These are phyloP conservation scores for Pelargonium citronellum DNA, from an alignment of 441 rosid genomes.

Conservation along the genomic window DNA sequence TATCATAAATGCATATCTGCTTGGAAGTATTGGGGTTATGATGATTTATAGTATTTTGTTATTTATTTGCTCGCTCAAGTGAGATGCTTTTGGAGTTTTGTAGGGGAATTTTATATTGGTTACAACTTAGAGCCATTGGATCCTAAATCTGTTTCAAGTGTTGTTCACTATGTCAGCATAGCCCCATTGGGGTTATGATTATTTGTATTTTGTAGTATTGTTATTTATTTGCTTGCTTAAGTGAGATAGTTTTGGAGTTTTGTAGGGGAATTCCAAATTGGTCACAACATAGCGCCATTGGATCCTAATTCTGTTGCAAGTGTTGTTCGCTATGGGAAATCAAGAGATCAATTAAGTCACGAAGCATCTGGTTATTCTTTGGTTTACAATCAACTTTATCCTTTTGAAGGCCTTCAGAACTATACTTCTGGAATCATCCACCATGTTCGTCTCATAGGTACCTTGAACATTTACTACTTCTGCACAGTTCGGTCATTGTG, in stretches of 20 bases:
- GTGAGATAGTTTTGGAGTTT: conserved; percentile 5
- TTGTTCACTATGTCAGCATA: too few relatives aligned
- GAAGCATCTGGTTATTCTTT: conserved; percentile 60
- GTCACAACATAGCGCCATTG: conserved; percentile 46
- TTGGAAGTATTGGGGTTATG: too few relatives aligned
- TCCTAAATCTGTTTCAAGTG: too few relatives aligned
- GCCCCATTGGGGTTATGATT: not conserved
- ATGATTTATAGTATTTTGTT: too few relatives aligned
- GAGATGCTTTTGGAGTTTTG: too few relatives aligned
- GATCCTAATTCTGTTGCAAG: conserved; percentile 51
- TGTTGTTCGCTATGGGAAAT: conserved; percentile 52
- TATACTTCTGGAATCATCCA: conserved; percentile 85
- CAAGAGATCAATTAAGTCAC: conserved; percentile 33
- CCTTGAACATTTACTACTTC: not conserved
- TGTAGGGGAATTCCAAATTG: conserved; percentile 69
- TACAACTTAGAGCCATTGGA: too few relatives aligned
- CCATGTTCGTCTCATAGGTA: conserved; percentile 71
- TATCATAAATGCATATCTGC: too few relatives aligned
- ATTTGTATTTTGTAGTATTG: not conserved
- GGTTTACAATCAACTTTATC: conserved; percentile 73
- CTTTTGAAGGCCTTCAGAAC: conserved; percentile 70
- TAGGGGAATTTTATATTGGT: too few relatives aligned
- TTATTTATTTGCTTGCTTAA: not conserved
- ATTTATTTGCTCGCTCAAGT: too few relatives aligned
- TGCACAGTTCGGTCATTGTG: not conserved